A percentile compares a stretch with the other conserved stretches of the same genome.
Conservation (phyloP, 768 basidiomycete genomes). For the Coprinopsis marcescibilis region DNA sequence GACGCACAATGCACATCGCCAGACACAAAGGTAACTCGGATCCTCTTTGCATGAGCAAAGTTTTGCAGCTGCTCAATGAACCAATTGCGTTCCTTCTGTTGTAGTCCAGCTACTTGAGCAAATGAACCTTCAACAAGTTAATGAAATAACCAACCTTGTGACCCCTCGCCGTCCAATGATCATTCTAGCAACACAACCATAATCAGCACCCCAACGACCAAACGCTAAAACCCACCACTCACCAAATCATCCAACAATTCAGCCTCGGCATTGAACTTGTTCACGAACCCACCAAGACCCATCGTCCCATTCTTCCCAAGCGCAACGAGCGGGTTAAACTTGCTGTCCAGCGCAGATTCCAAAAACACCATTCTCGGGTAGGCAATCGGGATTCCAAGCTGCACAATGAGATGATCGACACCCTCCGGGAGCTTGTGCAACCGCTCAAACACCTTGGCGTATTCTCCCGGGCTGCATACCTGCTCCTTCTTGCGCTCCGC, state of each 20-base stretch:
- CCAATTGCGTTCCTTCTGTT: slow-evolving; percentile 86
- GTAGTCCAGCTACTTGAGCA: not conserved
- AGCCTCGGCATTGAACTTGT: slow-evolving; percentile 88
- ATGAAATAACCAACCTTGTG: slow-evolving; percentile 54
- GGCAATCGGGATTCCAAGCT: slow-evolving; percentile 76
- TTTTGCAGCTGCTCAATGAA: slow-evolving; percentile 75
- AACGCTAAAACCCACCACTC: slow-evolving; percentile 31
- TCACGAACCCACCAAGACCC: slow-evolving; percentile 74
- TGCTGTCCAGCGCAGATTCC: slow-evolving; percentile 71
- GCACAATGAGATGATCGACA: slow-evolving; percentile 81
- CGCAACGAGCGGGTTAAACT: slow-evolving; percentile 77
- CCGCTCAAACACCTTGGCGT: slow-evolving; percentile 64
- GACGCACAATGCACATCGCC: slow-evolving; percentile 95
- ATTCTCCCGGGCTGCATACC: slow-evolving; percentile 72
- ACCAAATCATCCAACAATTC: slow-evolving; percentile 92
- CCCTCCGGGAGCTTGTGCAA: slow-evolving; percentile 52
- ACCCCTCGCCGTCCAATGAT: slow-evolving; percentile 83
- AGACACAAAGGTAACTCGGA: slow-evolving; percentile 80
- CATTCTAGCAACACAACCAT: slow-evolving; percentile 57
- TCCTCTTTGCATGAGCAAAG: slow-evolving; percentile 52
- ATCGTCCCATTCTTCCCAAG: slow-evolving; percentile 63
- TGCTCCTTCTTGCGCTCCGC: slow-evolving; percentile 80
- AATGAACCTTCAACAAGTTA: not conserved
- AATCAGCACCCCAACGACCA: not conserved
- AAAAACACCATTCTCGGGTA: slow-evolving; percentile 94